Evolutionary conservation across 1,284 basidiomycete species (phyloP).

Genomic region (Singerocomus inundabilis): DNA sequence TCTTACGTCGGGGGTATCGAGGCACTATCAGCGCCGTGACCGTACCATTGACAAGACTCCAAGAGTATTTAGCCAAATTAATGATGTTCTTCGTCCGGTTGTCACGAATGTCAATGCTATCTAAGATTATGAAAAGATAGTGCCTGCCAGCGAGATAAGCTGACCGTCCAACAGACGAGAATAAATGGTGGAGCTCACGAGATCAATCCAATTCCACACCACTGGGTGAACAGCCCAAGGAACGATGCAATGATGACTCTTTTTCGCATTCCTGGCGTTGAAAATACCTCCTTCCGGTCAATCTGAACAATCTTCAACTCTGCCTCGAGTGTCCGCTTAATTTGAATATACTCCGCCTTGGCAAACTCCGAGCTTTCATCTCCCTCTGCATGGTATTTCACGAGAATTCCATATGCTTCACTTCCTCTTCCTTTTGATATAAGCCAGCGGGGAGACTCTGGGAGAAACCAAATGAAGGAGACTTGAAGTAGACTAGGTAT

Average conservation of each 20-base stretch:
- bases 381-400: constrained; percentile 21
- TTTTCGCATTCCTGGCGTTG: too few species aligned
- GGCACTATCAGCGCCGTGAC: background rate
- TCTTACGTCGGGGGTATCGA: too few species aligned
- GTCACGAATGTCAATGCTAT: constrained; percentile 18
- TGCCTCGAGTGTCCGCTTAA: constrained; percentile 47
- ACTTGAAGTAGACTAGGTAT: constrained; percentile 18
- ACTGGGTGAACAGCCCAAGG: constrained; percentile 48
- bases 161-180: too few species aligned
- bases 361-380: constrained; percentile 16
- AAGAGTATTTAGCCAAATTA: constrained; percentile 10
- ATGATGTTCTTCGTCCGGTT: constrained; percentile 21
- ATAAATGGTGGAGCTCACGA: too few species aligned
- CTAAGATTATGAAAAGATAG: too few species aligned
- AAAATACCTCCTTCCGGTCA: too few species aligned
- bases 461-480: too few species aligned
- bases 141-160: too few species aligned
- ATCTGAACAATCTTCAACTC: too few species aligned
- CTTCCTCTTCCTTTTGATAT: background rate
- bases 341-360: constrained; percentile 37
- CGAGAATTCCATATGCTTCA: constrained; percentile 5
- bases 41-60: background rate
- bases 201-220: too few species aligned
- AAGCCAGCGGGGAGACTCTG: constrained; percentile 17
- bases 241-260: too few species aligned